Evolutionary conservation across 441 rosid species (phyloP), one percentile per base, ranked within the genome.

Genomic region (Adansonia rubrostipa): DNA sequence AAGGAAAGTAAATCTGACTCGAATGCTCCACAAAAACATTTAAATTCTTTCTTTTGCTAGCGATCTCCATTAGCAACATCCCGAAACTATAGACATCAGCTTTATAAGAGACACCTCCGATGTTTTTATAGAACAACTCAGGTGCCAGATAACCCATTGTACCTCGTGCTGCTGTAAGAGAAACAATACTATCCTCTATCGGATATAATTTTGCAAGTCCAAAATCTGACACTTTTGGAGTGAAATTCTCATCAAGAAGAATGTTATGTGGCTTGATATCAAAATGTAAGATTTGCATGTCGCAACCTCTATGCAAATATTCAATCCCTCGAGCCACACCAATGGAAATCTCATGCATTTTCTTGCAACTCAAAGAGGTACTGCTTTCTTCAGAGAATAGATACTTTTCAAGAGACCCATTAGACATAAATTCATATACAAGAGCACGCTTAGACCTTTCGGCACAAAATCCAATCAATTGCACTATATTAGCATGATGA

Each of bases 291-390:
- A 87, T 79, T 71, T 80, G 77, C 13, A 71, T 58, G n/a, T 80
- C 81, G 40, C 82, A 85, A 15, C 90, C 90, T 17, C 8, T 71
- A 48, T 88, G 91, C 22, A 88, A 60, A 73, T 84, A 85, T 45
- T 84, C 82, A 2, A 88, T 67, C 66, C 86, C 89, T 15, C 73
- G 79, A 9, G 87, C 91, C 10, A 81, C 81, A 4, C 88, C 91
- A 50, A 88, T 33, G 7, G 86, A 85, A 74, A 88, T 84, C 40
- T 74, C 76, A 57, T 76, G 69, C 67, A 85, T 80, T 50, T 73
- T 80, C 81, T 83, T 82, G 87, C 87, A 87, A 67, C 80, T 73
- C 24, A 87, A 63, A 4, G 76, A 71, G 71, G 13, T 72, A 33
- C 14, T 7, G 15, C 24, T 70, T 13, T 11, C 78, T 77, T 78